Evolutionary conservation across 192 early-diverging fungal genomes (phyloP).

Genomic region (Coemansia sp.): DNA sequence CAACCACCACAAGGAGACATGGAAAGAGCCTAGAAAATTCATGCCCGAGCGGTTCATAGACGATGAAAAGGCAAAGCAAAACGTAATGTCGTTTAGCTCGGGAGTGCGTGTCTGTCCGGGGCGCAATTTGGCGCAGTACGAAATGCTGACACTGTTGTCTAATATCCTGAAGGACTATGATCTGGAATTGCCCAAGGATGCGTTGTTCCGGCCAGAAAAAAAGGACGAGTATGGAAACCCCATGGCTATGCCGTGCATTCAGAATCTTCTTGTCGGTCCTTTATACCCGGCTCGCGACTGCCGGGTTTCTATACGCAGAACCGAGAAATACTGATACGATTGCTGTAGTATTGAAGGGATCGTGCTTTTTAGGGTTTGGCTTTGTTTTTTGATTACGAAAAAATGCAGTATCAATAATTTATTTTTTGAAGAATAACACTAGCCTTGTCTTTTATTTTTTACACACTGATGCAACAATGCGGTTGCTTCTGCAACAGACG

Average conservation of each 20-base stretch:
- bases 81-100: constrained; percentile 31
- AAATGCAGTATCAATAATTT: too few relatives aligned
- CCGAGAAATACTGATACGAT: constrained; percentile 1
- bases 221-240: constrained; percentile 19
- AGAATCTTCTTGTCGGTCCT: constrained; percentile 19
- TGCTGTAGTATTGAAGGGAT: too few relatives aligned
- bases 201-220: constrained; percentile 19
- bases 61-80: constrained; percentile 3
- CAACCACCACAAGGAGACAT: constrained; percentile 20
- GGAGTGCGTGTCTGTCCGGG: constrained; percentile 47
- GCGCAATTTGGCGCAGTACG: constrained; percentile 30
- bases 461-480: too few relatives aligned
- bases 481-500: too few relatives aligned
- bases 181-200: constrained; percentile 10
- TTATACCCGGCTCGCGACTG: constrained; percentile 32
- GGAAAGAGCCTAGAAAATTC: constrained; percentile 25
- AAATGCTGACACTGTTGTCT: constrained; percentile 29
- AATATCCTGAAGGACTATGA: constrained; percentile 36
- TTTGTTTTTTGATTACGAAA: too few relatives aligned
- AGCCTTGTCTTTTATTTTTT: too few relatives aligned
- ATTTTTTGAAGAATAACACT: too few relatives aligned
- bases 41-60: constrained; percentile 36
- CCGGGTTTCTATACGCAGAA: constrained; percentile 3
- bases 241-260: constrained; percentile 19
- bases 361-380: too few relatives aligned